A percentile compares a stretch with the other conserved stretches of the same genome.
Evolutionary conservation across 2,329 filamentous ascomycete genomes (phyloP).

Genomic region (Blumeria hordei): DNA sequence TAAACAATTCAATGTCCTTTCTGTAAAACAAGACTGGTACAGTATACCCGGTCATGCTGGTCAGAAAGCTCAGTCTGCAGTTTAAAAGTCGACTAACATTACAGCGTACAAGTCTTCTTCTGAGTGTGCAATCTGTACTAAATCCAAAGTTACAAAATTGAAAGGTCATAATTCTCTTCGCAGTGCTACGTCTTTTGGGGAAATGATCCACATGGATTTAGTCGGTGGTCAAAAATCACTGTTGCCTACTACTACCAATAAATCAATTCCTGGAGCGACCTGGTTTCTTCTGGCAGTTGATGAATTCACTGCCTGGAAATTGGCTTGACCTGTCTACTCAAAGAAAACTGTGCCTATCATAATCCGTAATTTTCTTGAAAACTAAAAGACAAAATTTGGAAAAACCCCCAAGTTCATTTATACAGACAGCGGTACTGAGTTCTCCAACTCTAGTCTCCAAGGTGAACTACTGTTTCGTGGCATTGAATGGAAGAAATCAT

Average conservation of each 20-base stretch:
- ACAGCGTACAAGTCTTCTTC: not conserved
- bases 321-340: not conserved
- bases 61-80: not conserved
- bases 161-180: not conserved
- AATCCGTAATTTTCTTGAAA: not conserved
- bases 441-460: not conserved
- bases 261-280: not conserved
- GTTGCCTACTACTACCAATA: not conserved
- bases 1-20: not conserved
- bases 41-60: not conserved
- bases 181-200: not conserved
- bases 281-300: not conserved
- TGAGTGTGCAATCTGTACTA: not conserved
- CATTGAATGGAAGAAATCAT: not conserved
- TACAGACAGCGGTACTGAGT: not conserved
- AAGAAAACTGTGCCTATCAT: not conserved
- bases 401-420: not conserved
- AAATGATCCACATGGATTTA: not conserved
- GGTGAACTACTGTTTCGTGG: not conserved
- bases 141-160: not conserved
- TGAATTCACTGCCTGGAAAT: not conserved
- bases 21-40: not conserved
- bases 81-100: not conserved
- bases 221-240: not conserved
- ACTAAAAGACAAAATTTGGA: not conserved